Base-by-base conservation (phyloP, 2,329 filamentous ascomycete genomes). In the Ascochyta viciae-villosae region DNA sequence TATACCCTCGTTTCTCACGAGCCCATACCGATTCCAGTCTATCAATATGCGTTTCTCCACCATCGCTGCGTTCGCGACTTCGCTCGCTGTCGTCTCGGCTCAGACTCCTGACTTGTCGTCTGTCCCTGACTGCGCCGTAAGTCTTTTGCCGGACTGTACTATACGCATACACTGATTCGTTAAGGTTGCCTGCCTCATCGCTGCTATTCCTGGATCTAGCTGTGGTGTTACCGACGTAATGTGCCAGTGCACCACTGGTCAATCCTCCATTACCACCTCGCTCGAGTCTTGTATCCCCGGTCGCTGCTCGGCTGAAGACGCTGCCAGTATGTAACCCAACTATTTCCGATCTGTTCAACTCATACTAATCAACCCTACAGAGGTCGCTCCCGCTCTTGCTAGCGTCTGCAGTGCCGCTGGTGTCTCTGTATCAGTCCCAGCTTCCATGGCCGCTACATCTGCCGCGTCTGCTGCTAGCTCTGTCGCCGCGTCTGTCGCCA, bases 161-260 rank as follows among this genome's bases (percentile, higher is more conserved):
- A 22, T n/a, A 42, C n/a, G 3, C 12, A 9, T 7, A 5, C 48
- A 39, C 47, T 56, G 39, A 61, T 9, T 6, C 1, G 9, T 27
- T 37, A 35, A 82, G 79, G 66, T 80, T 35, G 57, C 75, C 50
- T 86, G 83, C 75, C 75, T 85, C 65, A 65, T 73, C 41, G 66
- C 74, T 22, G 81, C 82, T 60, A 77, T 84, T 65, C 68, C 72
- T 16, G 68, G 73, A n/a, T 79, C 79, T 19, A 77, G 79, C 65
- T 86, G 83, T 70, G 61, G 55, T 13, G 55, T 78, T 54, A 76
- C 72, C 40, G 82, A 86, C 70, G 66, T 74, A 39, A 71, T 67
- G 46, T 86, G 84, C 77, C 81, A 83, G 65, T 85, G 83, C 76
- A 82, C 76, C 3, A 77, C 72, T 8, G 76, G 75, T 35, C 65